Base-by-base conservation (phyloP, 1,139 yeast species). In the Starmera stellimalicola region DNA sequence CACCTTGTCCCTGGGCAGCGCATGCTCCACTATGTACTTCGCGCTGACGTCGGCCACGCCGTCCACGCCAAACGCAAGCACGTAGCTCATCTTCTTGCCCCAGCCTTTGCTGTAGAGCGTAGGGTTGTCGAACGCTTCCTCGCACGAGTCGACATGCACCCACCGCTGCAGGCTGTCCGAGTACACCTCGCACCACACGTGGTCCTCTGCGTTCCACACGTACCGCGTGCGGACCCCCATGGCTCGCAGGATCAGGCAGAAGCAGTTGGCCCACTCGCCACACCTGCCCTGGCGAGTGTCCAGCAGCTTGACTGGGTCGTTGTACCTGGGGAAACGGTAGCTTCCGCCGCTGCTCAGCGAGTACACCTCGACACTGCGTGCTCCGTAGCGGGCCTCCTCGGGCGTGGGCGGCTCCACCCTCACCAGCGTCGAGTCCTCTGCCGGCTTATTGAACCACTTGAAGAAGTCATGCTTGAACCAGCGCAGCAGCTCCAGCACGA, bases 211-310 rank as follows among this genome's bases (percentile, higher is more conserved):
- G 53, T 87, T 87, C 94, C 94, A 83, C 2, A 87, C 65, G 51
- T 80, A 87, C 36, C 98, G 58, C 1, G 69, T 65, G 26, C 71
- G 62, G 7, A 76, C 58, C 1, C 81, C 85, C 26, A 87, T 57
- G 0, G 94, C 76, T 27, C 76, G 66, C 38, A 88, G 59, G 3
- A 87, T 58, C 28, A 85, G 60, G 35, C 83, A 68, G 51, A 88
- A 87, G 42, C 93, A 73, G 48, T 83, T 82, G 37, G 88, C 93
- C 94, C 94, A 88, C 54, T 88, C 98, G 3, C 98, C 98, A 58
- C 98, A 88, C 30, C 98, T 63, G 0, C 97, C 97, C 23, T 55
- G 52, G 27, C 85, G 60, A 0, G 80, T 72, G 18, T 68, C 60
- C 14, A 87, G 54, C 24, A 91, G 58, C 39, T 72, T 72, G 1